Conservation (phyloP, 257 asterid genomes). For the Euphrasia confusa region DNA sequence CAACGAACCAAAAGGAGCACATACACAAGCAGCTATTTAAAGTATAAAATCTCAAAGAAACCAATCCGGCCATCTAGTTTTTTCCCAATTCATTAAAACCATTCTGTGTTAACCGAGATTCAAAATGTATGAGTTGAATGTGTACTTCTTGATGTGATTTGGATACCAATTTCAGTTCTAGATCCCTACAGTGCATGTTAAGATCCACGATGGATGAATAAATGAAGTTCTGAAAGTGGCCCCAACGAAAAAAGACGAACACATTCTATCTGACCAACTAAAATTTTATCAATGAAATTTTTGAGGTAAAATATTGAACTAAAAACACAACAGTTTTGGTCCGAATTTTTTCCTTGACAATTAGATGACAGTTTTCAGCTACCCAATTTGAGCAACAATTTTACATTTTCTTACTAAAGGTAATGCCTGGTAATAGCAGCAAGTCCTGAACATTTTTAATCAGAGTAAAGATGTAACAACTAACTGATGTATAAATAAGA, state of each 20-base stretch:
- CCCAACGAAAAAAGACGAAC: constrained; percentile 4
- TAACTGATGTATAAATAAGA: constrained; percentile 4
- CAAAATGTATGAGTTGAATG: neutral
- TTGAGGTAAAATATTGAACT: constrained; percentile 5
- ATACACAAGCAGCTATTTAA: neutral
- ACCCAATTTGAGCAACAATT: too few relatives aligned
- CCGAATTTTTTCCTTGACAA: neutral
- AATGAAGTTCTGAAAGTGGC: neutral
- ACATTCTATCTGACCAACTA: neutral
- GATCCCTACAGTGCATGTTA: neutral
- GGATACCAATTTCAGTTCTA: neutral
- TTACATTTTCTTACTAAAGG: too few relatives aligned
- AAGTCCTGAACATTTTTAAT: too few relatives aligned
- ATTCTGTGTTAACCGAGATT: neutral
- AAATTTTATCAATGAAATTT: neutral
- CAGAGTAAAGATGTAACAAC: neutral
- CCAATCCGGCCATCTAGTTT: neutral
- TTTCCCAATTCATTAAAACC: neutral
- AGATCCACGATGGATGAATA: too few relatives aligned
- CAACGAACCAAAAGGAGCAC: neutral
- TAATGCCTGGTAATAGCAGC: too few relatives aligned
- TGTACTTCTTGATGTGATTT: neutral
- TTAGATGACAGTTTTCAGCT: constrained; percentile 1
- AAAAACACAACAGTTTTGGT: neutral
- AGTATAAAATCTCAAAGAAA: neutral